Percentiles rank a stretch among this genome's conserved stretches.
Evolutionary conservation across 768 basidiomycete genomes (phyloP).

Genomic region (Russula lepida): DNA sequence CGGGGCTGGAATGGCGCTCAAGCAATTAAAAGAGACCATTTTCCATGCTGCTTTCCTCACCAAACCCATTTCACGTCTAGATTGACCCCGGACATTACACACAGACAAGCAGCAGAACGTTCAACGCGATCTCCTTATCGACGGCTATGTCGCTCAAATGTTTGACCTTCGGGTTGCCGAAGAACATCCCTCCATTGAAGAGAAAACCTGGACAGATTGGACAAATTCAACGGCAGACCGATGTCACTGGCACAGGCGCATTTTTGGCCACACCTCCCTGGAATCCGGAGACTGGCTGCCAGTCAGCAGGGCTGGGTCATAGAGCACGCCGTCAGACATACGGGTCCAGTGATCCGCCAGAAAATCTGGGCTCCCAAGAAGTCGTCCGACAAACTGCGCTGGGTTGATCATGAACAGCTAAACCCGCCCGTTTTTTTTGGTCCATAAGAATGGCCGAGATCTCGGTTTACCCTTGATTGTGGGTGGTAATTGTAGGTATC

Average conservation of each 20-base stretch:
- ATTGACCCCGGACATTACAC: neutral
- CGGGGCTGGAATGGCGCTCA: neutral
- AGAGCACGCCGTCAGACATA: neutral
- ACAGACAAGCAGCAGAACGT: neutral
- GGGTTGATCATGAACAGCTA: neutral
- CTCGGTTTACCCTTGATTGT: slow-evolving; percentile 5
- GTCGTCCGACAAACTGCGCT: neutral
- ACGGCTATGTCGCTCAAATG: slow-evolving; percentile 2
- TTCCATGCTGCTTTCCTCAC: neutral
- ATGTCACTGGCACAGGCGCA: no score
- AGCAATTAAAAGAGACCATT: neutral
- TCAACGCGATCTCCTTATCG: neutral
- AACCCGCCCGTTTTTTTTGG: slow-evolving; percentile 8
- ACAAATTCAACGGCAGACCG: neutral
- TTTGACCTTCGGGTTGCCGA: neutral
- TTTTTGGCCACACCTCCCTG: neutral
- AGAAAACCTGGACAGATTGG: neutral
- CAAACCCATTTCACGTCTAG: neutral
- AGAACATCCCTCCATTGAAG: neutral
- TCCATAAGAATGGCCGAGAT: neutral
- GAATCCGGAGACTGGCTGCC: no score
- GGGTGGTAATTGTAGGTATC: neutral
- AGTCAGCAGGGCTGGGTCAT: neutral
- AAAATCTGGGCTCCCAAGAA: neutral
- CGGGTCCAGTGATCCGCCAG: slow-evolving; percentile 1